These are phyloP conservation scores for Euphorbia schlechtendalii DNA, from an alignment of 441 rosid species.

Conservation along the genomic window DNA sequence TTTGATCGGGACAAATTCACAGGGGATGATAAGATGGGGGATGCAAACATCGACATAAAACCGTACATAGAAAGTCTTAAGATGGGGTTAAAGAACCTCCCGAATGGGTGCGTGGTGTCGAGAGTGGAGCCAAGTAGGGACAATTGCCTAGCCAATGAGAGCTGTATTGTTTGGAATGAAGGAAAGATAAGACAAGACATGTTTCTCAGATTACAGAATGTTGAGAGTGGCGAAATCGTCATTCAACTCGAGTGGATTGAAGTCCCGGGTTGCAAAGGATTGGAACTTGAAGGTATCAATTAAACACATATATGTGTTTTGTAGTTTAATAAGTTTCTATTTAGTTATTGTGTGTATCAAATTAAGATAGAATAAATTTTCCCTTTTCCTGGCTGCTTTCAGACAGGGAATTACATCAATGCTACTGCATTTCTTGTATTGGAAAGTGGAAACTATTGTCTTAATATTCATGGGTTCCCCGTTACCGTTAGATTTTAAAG, in stretches of 20 bases:
- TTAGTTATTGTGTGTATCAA: background rate
- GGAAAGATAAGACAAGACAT: conserved; percentile 57
- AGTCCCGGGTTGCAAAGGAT: conserved; percentile 37
- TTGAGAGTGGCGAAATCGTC: conserved; percentile 61
- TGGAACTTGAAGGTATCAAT: conserved; percentile 18
- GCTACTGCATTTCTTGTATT: no score
- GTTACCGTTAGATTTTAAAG: no score
- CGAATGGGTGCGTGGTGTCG: conserved; percentile 48
- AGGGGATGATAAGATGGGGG: conserved; percentile 83
- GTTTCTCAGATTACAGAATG: conserved; percentile 49
- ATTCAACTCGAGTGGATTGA: conserved; percentile 70
- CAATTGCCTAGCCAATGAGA: conserved; percentile 66
- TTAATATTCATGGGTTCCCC: no score
- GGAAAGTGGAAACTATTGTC: no score
- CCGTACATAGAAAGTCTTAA: conserved; percentile 44
- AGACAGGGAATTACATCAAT: no score
- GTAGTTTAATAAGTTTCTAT: background rate
- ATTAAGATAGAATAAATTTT: background rate
- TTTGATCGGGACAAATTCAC: conserved; percentile 69
- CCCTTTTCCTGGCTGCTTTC: background rate
- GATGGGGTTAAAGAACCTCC: conserved; percentile 39
- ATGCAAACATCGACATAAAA: conserved; percentile 60
- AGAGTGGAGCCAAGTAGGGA: conserved; percentile 37
- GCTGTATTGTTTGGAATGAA: conserved; percentile 39
- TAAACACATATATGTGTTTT: background rate